Base-by-base conservation (phyloP, 78 protist species). In the Emiliania huxleyi region DNA sequence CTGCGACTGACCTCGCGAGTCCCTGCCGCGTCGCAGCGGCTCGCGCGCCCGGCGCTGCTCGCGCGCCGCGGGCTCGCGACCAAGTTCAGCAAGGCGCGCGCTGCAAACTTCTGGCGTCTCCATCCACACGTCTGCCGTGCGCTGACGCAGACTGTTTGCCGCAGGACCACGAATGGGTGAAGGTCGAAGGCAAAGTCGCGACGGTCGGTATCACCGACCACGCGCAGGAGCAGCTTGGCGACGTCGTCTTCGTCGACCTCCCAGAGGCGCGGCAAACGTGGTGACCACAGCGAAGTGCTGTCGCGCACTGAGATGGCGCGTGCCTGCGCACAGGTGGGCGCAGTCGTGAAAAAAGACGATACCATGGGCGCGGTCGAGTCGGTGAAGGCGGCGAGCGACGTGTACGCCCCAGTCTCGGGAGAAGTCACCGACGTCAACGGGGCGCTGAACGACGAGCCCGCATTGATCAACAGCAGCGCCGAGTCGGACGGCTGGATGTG, bases 221-320 rank as follows among this genome's bases (percentile, higher is more conserved):
- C 69, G 93, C 93, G 91, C 91, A 81, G 81, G 48, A 43, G 55
- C 85, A 91, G 90, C 88, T 91, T 43, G 94, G 94, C 69, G 94
- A 92, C 69, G 48, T 92, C 37, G 94, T 92, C 26, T 92, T 35
- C 62, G 94, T 92, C 44, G 94, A 92, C 45, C 90, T 92, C 49
- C 94, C 94, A 6, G 89, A 84, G 91, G 55, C 18, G 3, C 42
- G 25, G 90, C 25, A 3, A 35, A 35, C 8, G 19, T 12, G 69
- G 25, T 25, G 25, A 1, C 23, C 8, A 1, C 1, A 3, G 2
- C 8, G 48, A 87, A 21, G 46, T n/a, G n/a, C n/a, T n/a, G n/a
- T n/a, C n/a, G n/a, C n/a, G n/a, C n/a, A n/a, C n/a, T n/a, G n/a
- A n/a, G n/a, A n/a, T n/a, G n/a, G n/a, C n/a, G n/a, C n/a, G n/a